These are phyloP conservation scores for Chaetomium sp. DNA, from an alignment of 2,329 filamentous ascomycete genomes.

Conservation along the genomic window DNA sequence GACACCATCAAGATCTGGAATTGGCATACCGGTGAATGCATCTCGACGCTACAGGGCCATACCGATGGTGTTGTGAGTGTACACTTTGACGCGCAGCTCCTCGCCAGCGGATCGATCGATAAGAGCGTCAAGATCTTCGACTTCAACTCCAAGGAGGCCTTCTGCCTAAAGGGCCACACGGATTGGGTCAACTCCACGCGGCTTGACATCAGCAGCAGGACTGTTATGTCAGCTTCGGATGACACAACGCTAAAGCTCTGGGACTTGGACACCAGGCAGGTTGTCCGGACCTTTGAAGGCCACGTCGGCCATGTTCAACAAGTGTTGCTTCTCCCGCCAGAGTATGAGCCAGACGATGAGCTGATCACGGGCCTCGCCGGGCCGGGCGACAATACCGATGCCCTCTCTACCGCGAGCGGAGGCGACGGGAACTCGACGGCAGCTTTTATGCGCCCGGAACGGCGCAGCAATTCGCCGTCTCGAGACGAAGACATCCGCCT, in stretches of 20 bases:
- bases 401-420: slow-evolving; percentile 52
- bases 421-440: slow-evolving; percentile 45
- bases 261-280: slow-evolving; percentile 83
- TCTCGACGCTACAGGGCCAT: slow-evolving; percentile 80
- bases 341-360: slow-evolving; percentile 85
- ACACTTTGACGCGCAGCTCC: slow-evolving; percentile 80
- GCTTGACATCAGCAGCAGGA: slow-evolving; percentile 78
- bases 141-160: slow-evolving; percentile 80
- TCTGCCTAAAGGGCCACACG: slow-evolving; percentile 76
- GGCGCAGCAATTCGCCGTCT: slow-evolving; percentile 28
- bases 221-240: slow-evolving; percentile 89
- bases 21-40: slow-evolving; percentile 85
- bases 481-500: slow-evolving; percentile 51
- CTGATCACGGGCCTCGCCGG: slow-evolving; percentile 45
- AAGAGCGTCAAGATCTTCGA: slow-evolving; percentile 91
- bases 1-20: slow-evolving; percentile 95
- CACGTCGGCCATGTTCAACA: slow-evolving; percentile 97
- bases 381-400: slow-evolving; percentile 54
- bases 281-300: slow-evolving; percentile 77
- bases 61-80: slow-evolving; percentile 81
- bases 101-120: slow-evolving; percentile 89
- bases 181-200: slow-evolving; percentile 98
- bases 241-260: slow-evolving; percentile 89
- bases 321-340: slow-evolving; percentile 77
- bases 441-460: slow-evolving; percentile 29